phyloP scores from a whole-genome alignment of 2,329 filamentous ascomycete genomes.

The Setomelanomma holmii region DNA sequence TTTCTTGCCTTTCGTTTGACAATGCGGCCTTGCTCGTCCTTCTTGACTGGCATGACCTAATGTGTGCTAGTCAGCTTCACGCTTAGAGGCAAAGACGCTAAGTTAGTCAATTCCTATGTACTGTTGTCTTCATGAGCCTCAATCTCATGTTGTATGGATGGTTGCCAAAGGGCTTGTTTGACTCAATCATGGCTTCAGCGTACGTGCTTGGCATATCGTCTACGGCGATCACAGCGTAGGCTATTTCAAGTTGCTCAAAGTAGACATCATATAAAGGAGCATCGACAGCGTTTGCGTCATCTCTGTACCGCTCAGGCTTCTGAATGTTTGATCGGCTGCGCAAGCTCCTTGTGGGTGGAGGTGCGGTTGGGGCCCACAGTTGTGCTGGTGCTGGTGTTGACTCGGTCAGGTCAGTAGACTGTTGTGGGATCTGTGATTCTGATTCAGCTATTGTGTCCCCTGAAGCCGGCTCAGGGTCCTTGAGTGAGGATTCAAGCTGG shows the following conservation, averaged over 20 bases:
- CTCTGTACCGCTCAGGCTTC: not conserved
- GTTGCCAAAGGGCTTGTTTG: slow-evolving; percentile 2
- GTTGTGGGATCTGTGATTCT: too few species aligned
- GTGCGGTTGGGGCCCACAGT: not conserved
- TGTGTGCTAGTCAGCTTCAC: slow-evolving; percentile 8
- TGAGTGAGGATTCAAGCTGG: slow-evolving; percentile 1
- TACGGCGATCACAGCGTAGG: too few species aligned
- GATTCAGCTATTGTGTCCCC: slow-evolving; percentile 2
- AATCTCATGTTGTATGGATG: slow-evolving; percentile 6
- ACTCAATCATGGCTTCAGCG: slow-evolving; percentile 3
- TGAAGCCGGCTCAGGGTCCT: slow-evolving; percentile 2
- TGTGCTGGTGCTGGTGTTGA: too few species aligned
- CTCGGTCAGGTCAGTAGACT: too few species aligned
- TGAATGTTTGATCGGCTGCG: not conserved
- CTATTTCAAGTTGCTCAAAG: too few species aligned
- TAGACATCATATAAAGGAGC: too few species aligned
- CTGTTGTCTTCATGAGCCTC: slow-evolving; percentile 4
- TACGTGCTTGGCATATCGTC: slow-evolving; percentile 2
- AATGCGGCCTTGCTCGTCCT: slow-evolving; percentile 2
- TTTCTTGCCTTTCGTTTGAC: slow-evolving; percentile 9
- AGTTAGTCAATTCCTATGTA: slow-evolving; percentile 5
- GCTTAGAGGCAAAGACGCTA: not conserved
- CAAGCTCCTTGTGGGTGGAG: not conserved
- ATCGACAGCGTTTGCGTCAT: not conserved
- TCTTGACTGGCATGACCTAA: slow-evolving; percentile 14